phyloP scores from a whole-genome alignment of 768 basidiomycete genomes.

The Mycena epipterygia region DNA sequence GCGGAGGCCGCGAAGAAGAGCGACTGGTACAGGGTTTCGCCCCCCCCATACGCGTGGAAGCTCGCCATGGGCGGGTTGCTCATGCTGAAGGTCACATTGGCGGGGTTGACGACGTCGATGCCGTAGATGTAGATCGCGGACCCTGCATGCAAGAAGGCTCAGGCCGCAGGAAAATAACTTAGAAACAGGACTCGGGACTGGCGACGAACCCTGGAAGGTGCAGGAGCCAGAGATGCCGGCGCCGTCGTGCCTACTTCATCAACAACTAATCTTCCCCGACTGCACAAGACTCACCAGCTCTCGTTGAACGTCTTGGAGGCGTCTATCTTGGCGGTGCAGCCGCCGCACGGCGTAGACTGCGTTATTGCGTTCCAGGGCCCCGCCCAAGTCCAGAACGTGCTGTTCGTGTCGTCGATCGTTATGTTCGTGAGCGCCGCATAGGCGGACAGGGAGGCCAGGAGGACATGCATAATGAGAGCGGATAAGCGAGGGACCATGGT shows the following conservation, averaged over 20 bases:
- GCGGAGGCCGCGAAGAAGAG: slow-evolving; percentile 16
- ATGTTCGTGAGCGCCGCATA: slow-evolving; percentile 1
- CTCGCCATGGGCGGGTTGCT: neutral
- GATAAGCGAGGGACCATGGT: too few relatives aligned
- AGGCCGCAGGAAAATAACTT: neutral
- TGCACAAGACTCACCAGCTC: too few relatives aligned
- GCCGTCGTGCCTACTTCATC: too few relatives aligned
- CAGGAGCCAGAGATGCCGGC: neutral
- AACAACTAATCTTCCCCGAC: too few relatives aligned
- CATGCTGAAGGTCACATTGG: neutral
- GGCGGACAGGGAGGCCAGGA: too few relatives aligned
- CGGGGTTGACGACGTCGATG: neutral
- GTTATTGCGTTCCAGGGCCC: neutral
- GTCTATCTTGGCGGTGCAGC: neutral
- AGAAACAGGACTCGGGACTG: too few relatives aligned
- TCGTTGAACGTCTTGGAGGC: neutral
- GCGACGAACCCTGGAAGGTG: slow-evolving; percentile 2
- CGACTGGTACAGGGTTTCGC: neutral
- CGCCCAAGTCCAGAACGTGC: neutral
- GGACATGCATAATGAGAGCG: too few relatives aligned
- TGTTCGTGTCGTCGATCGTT: slow-evolving; percentile 19
- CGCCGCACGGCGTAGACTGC: neutral
- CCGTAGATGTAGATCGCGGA: slow-evolving; percentile 10
- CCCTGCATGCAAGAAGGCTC: neutral
- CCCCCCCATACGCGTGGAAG: neutral